These are phyloP conservation scores for Magnaporthiopsis rhizophila DNA, from an alignment of 2,329 filamentous ascomycete genomes.

Conservation along the genomic window DNA sequence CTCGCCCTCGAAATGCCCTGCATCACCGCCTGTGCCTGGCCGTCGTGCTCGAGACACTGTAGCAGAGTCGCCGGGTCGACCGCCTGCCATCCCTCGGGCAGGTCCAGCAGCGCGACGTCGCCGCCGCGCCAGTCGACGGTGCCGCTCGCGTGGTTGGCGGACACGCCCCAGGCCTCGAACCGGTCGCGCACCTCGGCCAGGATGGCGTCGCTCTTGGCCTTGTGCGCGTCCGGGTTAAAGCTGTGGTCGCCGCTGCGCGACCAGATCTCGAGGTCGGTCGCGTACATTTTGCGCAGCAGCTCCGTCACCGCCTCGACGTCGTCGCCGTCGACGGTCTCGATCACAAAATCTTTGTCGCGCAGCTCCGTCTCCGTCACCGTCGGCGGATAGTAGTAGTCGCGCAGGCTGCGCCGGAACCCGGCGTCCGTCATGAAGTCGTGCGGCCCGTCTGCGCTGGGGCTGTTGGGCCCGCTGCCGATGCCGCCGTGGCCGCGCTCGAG, in stretches of 20 bases:
- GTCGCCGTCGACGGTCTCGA: background rate
- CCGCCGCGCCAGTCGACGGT: background rate
- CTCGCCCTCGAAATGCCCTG: background rate
- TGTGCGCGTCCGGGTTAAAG: background rate
- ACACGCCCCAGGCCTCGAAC: background rate
- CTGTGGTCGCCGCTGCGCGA: background rate
- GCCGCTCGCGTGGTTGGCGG: no score
- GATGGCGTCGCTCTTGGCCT: background rate
- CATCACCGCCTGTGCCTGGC: background rate
- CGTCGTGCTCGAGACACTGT: background rate
- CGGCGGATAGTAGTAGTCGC: background rate
- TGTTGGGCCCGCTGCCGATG: background rate
- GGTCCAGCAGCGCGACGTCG: background rate
- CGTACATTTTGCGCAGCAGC: background rate
- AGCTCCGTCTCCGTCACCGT: background rate
- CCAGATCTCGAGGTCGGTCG: background rate
- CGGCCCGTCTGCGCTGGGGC: background rate
- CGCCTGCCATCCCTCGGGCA: background rate
- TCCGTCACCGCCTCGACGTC: conserved; percentile 1
- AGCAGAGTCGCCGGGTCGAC: background rate
- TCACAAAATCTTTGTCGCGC: background rate
- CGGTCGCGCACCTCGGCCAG: conserved; percentile 1
- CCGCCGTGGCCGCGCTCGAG: background rate
- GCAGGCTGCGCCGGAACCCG: background rate
- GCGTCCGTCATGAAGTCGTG: background rate